Percentiles rank a stretch among this genome's conserved stretches.
phyloP scores from a whole-genome alignment of 208 protist genomes.

The Acanthamoeba lenticulata region DNA sequence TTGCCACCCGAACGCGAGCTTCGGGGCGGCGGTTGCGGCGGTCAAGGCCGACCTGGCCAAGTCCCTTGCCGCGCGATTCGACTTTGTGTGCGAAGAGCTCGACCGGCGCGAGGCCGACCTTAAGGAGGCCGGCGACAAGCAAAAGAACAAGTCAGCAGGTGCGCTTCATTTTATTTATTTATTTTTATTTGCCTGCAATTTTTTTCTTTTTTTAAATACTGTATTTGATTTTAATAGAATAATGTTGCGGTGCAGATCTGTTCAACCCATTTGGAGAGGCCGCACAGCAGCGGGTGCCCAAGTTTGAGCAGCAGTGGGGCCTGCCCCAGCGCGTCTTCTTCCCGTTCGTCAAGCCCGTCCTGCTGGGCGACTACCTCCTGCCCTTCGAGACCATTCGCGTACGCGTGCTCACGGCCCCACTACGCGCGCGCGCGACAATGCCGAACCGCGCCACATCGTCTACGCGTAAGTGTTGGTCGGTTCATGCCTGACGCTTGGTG shows the following conservation, averaged over 20 bases:
- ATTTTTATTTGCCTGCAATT: no score
- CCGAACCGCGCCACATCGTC: no score
- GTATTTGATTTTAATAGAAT: no score
- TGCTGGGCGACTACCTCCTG: background rate
- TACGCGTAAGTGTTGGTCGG: no score
- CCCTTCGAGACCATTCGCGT: background rate
- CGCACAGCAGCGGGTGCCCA: background rate
- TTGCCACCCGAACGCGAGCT: background rate
- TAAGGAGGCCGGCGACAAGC: background rate
- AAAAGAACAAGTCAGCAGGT: background rate
- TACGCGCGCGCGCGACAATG: no score
- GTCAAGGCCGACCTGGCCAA: background rate
- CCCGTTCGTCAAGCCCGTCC: background rate
- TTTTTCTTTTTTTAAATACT: no score
- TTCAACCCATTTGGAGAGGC: background rate
- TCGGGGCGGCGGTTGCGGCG: background rate
- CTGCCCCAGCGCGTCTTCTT: constrained; percentile 7
- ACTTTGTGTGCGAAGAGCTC: constrained; percentile 7
- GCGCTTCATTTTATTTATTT: background rate
- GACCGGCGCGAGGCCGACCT: background rate
- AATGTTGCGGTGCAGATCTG: no score
- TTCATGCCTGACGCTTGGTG: background rate
- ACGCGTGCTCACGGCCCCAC: background rate
- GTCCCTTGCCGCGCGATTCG: background rate
- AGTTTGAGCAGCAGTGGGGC: constrained; percentile 1